phyloP scores from a whole-genome alignment of 495 filamentous ascomycete genomes.

The Aspergillus heteromorphus region DNA sequence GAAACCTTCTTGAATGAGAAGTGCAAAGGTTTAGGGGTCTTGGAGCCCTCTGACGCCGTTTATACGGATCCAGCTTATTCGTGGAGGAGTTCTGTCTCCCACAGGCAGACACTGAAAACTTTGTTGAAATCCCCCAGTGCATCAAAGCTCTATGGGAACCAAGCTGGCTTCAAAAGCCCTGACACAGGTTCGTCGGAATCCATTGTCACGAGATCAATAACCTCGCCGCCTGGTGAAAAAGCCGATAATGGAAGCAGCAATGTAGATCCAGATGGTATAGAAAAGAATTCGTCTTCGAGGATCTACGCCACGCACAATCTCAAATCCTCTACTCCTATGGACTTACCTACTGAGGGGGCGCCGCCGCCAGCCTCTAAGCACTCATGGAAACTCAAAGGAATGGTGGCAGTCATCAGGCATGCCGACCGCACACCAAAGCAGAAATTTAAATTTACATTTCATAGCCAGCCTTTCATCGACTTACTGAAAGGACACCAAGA shows the following conservation, averaged over 20 bases:
- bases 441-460: constrained; percentile 99
- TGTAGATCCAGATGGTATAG: constrained; percentile 17
- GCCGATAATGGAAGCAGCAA: constrained; percentile 19
- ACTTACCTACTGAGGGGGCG: constrained; percentile 24
- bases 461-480: constrained; percentile 92
- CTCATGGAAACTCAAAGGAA: constrained; percentile 97
- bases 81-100: constrained; percentile 31
- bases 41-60: constrained; percentile 29
- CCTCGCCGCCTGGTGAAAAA: constrained; percentile 45
- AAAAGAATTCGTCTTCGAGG: constrained; percentile 21
- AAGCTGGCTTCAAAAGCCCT: constrained; percentile 32
- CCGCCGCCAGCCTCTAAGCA: constrained; percentile 83
- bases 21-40: constrained; percentile 42
- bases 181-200: constrained; percentile 41
- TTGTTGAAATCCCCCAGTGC: constrained; percentile 63
- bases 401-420: constrained; percentile 93
- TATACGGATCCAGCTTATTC: constrained; percentile 27
- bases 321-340: constrained; percentile 26
- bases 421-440: constrained; percentile 97
- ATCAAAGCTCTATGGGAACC: constrained; percentile 50
- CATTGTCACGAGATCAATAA: constrained; percentile 38
- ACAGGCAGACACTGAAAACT: constrained; percentile 48
- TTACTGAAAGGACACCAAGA: constrained; percentile 91
- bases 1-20: constrained; percentile 81
- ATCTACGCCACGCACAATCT: constrained; percentile 25